phyloP scores from a whole-genome alignment of 805 yeast species.

The Candida bentonensis region DNA sequence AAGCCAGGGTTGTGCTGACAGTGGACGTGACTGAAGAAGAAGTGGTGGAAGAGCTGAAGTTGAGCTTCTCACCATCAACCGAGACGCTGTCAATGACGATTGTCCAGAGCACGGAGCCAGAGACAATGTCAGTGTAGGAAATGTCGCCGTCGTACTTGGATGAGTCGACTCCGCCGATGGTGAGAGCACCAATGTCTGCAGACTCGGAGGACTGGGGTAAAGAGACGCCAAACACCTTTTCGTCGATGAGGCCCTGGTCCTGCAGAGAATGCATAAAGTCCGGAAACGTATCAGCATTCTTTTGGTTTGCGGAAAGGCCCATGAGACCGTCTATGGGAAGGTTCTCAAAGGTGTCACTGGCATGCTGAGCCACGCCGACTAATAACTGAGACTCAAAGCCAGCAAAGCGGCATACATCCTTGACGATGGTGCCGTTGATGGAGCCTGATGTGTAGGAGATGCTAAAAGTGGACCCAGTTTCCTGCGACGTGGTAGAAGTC shows the following conservation, averaged over 20 bases:
- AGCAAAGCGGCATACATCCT: slow-evolving; percentile 25
- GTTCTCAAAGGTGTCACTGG: slow-evolving; percentile 37
- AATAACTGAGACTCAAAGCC: slow-evolving; percentile 25
- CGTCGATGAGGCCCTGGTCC: slow-evolving; percentile 12
- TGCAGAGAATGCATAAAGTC: slow-evolving; percentile 14
- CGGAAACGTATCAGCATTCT: slow-evolving; percentile 20
- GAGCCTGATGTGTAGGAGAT: slow-evolving; percentile 40
- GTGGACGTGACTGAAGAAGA: neutral
- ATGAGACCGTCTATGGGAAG: slow-evolving; percentile 46
- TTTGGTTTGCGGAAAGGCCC: slow-evolving; percentile 39
- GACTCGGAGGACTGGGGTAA: slow-evolving; percentile 22
- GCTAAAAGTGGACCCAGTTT: slow-evolving; percentile 24
- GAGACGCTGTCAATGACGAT: slow-evolving; percentile 26
- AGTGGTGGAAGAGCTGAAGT: slow-evolving; percentile 19
- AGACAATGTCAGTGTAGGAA: slow-evolving; percentile 22
- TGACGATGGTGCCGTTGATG: slow-evolving; percentile 36
- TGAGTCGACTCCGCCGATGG: slow-evolving; percentile 28
- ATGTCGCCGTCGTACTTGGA: slow-evolving; percentile 29
- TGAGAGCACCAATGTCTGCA: slow-evolving; percentile 27
- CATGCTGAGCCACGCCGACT: slow-evolving; percentile 40
- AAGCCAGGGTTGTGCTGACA: neutral
- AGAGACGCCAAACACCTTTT: slow-evolving; percentile 31
- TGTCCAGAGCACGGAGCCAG: slow-evolving; percentile 34
- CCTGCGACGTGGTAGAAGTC: slow-evolving; percentile 7
- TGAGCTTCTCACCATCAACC: slow-evolving; percentile 22